Base-by-base conservation (phyloP, 129 eudicot species). In the Flaveria robusta region DNA sequence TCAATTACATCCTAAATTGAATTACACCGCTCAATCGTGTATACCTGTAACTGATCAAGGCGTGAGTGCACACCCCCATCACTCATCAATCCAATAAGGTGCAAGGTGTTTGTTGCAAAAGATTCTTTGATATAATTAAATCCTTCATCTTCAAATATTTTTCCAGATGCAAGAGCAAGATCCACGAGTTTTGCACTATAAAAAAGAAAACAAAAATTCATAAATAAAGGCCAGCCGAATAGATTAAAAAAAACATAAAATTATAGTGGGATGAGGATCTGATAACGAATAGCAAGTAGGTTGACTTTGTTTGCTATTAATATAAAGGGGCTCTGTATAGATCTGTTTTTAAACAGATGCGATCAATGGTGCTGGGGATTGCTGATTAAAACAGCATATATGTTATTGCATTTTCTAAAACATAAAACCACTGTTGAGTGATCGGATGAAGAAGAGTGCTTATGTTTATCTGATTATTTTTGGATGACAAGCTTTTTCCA, bases 51-150 rank as follows among this genome's bases (percentile, higher is more conserved):
- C 54, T 93, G 98, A 66, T 93, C 95, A 27, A 93, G 86, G 16
- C 98, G 83, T 70, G 98, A 93, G 82, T 93, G 98, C 23, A 93
- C 98, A 69, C 98, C 98, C 27, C 98, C 98, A 80, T 93, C 96
- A 78, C 98, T 93, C 87, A 93, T 62, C 49, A 93, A 72, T 20
- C 98, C 96, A 77, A 93, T 84, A 47, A 93, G 95, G 68, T 93
- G 98, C 79, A 93, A 84, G 62, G 98, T 93, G 74, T 87, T 87
- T 42, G 39, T 69, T 3, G 41, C 85, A 65, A 93, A 93, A 66
- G 78, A 90, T 66, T 86, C 92, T 76, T 86, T 86, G 43, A 93
- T 88, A 84, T 90, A 93, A 18, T 86, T 88, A 67, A 93, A 93
- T 8, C 96, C 98, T 79, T 93, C 96, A 27, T 86, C 98, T 20